Base-by-base conservation (phyloP, 73 alveolate genomes). In the Paramecium caudatum region DNA sequence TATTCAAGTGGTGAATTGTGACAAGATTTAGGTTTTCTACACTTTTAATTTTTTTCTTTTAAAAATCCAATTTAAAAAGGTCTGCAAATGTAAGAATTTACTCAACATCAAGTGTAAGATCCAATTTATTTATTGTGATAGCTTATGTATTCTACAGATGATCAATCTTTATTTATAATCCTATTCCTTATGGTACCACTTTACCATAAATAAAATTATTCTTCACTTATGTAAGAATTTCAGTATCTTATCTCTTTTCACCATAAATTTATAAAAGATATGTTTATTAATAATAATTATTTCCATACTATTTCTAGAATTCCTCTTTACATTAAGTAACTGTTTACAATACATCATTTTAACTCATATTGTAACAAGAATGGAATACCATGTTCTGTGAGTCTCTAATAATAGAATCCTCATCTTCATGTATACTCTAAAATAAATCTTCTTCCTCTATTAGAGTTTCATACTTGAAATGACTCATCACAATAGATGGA, bases 361-460 rank as follows among this genome's bases (percentile, higher is more conserved):
- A 55, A 55, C 80, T 55, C 21, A 55, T 27, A 55, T 55, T 55
- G 7, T 55, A 55, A 5, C 80, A 55, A 55, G 80, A 55, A 55
- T 55, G 80, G 7, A 55, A 55, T 43, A 55, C 30, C 30, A 27
- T 9, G 3, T 10, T 55, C n/a, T 55, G 46, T 55, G 1, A 27
- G 30, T 21, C 13, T 23, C 30, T 10, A 23, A 43, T 10, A 27
- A 27, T 55, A 5, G 2, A 27, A 3, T 37, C 25, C 23, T 5
- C 23, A 23, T 55, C 17, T 2, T 55, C 80, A 23, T 55, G 23
- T 0, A 55, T 55, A 55, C 80, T 55, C 17, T 55, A 23, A 55
- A 55, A 55, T 55, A 55, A 27, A 3, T 55, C 80, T 21, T 55
- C 4, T 27, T 8, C 30, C 2, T 55, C 80, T 27, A 55, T 8